phyloP scores from a whole-genome alignment of 257 asterid species.

The Lycium barbarum region DNA sequence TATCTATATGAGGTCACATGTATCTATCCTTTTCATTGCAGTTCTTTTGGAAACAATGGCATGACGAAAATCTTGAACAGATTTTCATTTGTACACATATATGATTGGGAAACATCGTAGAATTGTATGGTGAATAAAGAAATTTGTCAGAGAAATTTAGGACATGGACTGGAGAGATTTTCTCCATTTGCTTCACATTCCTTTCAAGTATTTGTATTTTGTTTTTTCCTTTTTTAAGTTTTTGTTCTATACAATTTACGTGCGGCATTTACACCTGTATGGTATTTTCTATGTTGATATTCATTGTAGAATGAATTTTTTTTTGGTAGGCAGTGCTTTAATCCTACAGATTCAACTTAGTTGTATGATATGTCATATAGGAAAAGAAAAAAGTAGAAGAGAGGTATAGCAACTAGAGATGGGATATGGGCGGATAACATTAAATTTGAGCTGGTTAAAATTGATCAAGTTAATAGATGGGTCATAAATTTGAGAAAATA shows the following conservation, averaged over 20 bases:
- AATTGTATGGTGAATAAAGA: slow-evolving; percentile 3
- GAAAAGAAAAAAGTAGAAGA: too few species aligned
- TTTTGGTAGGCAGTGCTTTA: too few species aligned
- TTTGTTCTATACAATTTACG: background rate
- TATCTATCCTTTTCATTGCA: background rate
- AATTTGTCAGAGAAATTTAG: background rate
- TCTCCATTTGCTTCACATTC: too few species aligned
- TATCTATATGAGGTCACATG: background rate
- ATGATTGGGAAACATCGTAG: background rate
- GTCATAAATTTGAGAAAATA: background rate
- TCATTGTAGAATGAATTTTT: too few species aligned
- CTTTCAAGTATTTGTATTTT: too few species aligned
- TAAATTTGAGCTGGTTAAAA: too few species aligned
- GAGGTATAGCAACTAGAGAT: too few species aligned
- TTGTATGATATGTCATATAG: too few species aligned
- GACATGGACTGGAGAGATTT: too few species aligned
- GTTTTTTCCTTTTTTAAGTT: too few species aligned
- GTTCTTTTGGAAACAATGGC: background rate
- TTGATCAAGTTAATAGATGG: background rate
- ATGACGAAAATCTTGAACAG: background rate
- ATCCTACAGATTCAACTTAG: too few species aligned
- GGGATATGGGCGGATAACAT: too few species aligned
- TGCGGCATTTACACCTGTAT: background rate
- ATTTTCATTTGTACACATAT: background rate
- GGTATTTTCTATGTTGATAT: background rate